A percentile compares a stretch with the other conserved stretches of the same genome.
These are phyloP conservation scores for Carex scoparia DNA, from an alignment of 176 grass and related monocot genomes.

Conservation along the genomic window DNA sequence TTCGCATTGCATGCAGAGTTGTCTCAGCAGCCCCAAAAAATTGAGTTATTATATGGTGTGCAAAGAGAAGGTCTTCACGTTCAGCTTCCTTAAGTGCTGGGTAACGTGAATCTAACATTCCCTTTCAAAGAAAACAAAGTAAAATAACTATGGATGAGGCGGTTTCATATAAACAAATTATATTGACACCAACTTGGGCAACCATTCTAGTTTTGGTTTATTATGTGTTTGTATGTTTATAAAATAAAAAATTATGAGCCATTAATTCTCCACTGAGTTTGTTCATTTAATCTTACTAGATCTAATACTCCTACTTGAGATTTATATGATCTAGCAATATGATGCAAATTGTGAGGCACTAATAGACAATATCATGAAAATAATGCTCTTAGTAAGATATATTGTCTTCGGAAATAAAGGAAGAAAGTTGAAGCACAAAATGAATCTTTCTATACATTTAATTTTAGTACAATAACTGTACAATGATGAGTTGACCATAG, in stretches of 20 bases:
- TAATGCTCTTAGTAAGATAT: not conserved
- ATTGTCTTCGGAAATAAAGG: not conserved
- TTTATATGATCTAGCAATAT: not conserved
- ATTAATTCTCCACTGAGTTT: not conserved
- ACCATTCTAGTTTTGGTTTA: not conserved
- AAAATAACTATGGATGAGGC: not conserved
- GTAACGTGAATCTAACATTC: constrained; percentile 10
- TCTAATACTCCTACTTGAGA: not conserved
- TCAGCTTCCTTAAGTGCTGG: constrained; percentile 1
- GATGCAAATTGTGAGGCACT: not conserved
- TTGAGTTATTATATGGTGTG: not conserved
- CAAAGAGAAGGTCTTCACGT: not conserved
- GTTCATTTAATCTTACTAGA: not conserved
- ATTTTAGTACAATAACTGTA: not conserved
- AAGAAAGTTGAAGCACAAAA: not conserved
- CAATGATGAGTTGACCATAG: not conserved
- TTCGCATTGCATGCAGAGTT: not conserved
- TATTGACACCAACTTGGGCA: not conserved
- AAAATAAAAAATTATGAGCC: too few species aligned
- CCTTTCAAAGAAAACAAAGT: not conserved
- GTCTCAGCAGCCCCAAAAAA: not conserved
- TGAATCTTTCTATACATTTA: not conserved
- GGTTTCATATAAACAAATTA: not conserved
- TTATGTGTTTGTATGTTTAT: not conserved
- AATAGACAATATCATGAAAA: not conserved